Evolutionary conservation across 1,284 basidiomycete species (phyloP).

Genomic region (Vanrija humicola): DNA sequence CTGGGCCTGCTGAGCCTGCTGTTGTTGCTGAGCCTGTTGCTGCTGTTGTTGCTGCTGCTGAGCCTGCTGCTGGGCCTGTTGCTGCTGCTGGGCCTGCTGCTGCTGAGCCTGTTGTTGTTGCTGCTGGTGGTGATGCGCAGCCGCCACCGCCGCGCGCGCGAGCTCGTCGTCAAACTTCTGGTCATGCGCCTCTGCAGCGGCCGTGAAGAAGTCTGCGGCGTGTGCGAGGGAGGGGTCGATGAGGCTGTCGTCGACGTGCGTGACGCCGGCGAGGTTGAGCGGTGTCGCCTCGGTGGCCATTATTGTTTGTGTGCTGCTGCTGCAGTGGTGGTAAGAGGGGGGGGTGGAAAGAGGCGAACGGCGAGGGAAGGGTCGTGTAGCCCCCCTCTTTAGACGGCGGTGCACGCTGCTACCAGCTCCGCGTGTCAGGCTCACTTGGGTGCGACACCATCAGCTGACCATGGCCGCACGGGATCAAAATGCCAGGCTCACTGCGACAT

Average conservation of each 20-base stretch:
- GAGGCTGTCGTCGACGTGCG: slow-evolving; percentile 15
- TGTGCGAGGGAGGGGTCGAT: slow-evolving; percentile 15
- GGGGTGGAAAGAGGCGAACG: slow-evolving; percentile 2
- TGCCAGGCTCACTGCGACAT: no score
- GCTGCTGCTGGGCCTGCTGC: neutral
- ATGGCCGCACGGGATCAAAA: no score
- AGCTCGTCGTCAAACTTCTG: slow-evolving; percentile 20
- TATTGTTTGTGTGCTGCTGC: neutral
- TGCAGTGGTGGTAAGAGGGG: neutral
- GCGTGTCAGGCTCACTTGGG: no score
- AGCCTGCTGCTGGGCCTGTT: neutral
- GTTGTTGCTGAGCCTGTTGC: neutral
- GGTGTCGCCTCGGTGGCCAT: slow-evolving; percentile 9
- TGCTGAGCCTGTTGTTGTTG: neutral
- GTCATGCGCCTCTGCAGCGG: slow-evolving; percentile 3
- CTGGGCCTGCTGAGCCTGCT: slow-evolving; percentile 3
- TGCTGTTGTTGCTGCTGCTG: neutral
- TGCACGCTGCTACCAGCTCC: no score
- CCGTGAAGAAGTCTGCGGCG: slow-evolving; percentile 12
- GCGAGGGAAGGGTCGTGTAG: neutral
- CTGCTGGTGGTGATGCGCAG: slow-evolving; percentile 8
- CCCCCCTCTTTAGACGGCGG: neutral
- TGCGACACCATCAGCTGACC: no score
- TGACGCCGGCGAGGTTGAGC: slow-evolving; percentile 20
- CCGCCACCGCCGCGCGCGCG: slow-evolving; percentile 15